Evolutionary conservation across 352 stramenopile species (phyloP).

Genomic region (Blastocystis sp.): DNA sequence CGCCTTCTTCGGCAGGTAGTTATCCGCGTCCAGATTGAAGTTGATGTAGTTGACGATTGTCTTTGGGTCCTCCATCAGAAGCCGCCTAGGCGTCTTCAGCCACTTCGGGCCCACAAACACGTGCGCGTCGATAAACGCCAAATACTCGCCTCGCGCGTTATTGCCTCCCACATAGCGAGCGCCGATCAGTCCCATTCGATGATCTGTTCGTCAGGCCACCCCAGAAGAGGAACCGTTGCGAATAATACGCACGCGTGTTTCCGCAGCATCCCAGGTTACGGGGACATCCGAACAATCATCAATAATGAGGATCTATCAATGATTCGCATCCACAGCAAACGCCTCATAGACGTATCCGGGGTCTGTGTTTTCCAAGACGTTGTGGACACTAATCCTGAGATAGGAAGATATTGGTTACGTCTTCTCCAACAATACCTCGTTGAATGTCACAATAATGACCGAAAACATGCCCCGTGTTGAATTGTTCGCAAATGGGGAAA

Average conservation of each 20-base stretch:
- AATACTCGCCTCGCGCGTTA: background rate
- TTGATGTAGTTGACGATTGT: conserved; percentile 5
- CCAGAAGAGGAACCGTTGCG: background rate
- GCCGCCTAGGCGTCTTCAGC: background rate
- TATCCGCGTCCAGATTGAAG: background rate
- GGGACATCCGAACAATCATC: conserved; percentile 33
- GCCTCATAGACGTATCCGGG: background rate
- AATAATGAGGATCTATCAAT: conserved; percentile 40
- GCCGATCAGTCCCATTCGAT: conserved; percentile 15
- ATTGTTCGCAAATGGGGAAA: no score
- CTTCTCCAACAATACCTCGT: background rate
- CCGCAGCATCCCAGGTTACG: background rate
- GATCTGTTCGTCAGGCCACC: background rate
- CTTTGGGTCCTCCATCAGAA: conserved; percentile 2
- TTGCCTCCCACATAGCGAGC: conserved; percentile 42
- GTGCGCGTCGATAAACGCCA: conserved; percentile 50
- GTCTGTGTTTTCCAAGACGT: conserved; percentile 39
- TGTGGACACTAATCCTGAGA: background rate
- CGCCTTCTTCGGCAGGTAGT: background rate
- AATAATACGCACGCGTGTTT: conserved; percentile 30
- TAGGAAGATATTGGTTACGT: background rate
- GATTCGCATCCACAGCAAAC: background rate
- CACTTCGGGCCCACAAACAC: conserved; percentile 1
- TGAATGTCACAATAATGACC: conserved; percentile 8
- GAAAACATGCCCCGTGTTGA: background rate